Conservation (phyloP, 2,329 filamentous ascomycete species). For the Didymella lethalis region DNA sequence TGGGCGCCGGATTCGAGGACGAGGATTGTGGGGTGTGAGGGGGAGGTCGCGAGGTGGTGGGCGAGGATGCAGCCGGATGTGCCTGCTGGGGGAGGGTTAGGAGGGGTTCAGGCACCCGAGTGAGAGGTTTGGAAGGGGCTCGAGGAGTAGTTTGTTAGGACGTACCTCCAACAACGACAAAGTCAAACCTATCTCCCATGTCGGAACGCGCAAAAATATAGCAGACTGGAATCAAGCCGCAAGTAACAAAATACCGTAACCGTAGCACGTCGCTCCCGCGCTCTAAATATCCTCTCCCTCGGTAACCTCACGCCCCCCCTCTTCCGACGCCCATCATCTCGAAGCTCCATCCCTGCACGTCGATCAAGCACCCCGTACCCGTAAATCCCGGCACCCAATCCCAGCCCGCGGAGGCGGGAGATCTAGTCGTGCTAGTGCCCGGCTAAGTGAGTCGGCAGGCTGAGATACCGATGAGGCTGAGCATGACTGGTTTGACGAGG, state of each 20-base stretch:
- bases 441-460: slow-evolving; percentile 2
- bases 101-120: neutral
- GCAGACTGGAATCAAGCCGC: neutral
- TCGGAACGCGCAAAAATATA: neutral
- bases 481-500: neutral
- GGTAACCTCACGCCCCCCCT: neutral
- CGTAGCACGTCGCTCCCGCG: neutral
- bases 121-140: too few species aligned
- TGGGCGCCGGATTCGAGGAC: slow-evolving; percentile 69
- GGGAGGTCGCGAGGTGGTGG: slow-evolving; percentile 58
- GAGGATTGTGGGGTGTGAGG: slow-evolving; percentile 61
- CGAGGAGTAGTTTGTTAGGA: neutral
- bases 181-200: slow-evolving; percentile 45
- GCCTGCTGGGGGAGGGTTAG: slow-evolving; percentile 55
- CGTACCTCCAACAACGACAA: slow-evolving; percentile 54
- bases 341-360: neutral
- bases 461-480: neutral
- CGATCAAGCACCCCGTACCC: slow-evolving; percentile 8
- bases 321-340: neutral
- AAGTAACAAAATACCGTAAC: neutral
- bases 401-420: slow-evolving; percentile 7
- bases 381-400: neutral
- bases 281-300: slow-evolving; percentile 6
- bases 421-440: slow-evolving; percentile 3
- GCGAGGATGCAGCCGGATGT: slow-evolving; percentile 67